Conservation (phyloP, 2,329 filamentous ascomycete species). For the Rhinocladiella similis region DNA sequence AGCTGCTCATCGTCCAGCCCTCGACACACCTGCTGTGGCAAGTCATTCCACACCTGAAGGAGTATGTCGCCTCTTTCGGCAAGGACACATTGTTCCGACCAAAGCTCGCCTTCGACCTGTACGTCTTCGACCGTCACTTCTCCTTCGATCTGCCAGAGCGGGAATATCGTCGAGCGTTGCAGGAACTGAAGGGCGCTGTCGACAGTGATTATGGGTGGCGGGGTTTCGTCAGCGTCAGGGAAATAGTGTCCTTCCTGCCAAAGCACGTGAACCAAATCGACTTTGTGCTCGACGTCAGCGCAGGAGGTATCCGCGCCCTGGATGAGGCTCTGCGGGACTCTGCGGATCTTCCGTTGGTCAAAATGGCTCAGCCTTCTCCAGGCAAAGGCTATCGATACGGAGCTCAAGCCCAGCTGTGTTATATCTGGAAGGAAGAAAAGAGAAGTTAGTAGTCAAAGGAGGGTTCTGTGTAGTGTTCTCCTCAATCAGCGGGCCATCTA, state of each 20-base stretch:
- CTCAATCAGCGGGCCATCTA: not conserved
- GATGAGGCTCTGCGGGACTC: constrained; percentile 9
- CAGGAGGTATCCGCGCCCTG: constrained; percentile 12
- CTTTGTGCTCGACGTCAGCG: constrained; percentile 16
- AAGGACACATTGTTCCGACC: constrained; percentile 2
- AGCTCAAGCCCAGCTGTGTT: constrained; percentile 8
- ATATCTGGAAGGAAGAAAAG: constrained; percentile 10
- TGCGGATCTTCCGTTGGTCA: constrained; percentile 12
- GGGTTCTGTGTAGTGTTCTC: not conserved
- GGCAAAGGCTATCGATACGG: constrained; percentile 1
- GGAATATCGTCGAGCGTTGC: constrained; percentile 13
- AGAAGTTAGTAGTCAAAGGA: not conserved
- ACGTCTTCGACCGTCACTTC: constrained; percentile 21
- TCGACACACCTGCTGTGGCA: constrained; percentile 12
- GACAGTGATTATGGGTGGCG: not conserved
- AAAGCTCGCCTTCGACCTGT: constrained; percentile 16
- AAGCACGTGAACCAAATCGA: constrained; percentile 15
- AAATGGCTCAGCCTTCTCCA: not conserved
- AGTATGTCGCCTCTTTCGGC: constrained; percentile 9
- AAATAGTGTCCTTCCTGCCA: constrained; percentile 14
- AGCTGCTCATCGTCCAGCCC: constrained; percentile 10
- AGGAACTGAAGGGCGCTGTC: constrained; percentile 2
- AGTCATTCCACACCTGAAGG: constrained; percentile 19
- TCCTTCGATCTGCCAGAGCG: constrained; percentile 19
- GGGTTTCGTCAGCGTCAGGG: not conserved